Base-by-base conservation (phyloP, 495 filamentous ascomycete species). In the Penicillium malachiteum region DNA sequence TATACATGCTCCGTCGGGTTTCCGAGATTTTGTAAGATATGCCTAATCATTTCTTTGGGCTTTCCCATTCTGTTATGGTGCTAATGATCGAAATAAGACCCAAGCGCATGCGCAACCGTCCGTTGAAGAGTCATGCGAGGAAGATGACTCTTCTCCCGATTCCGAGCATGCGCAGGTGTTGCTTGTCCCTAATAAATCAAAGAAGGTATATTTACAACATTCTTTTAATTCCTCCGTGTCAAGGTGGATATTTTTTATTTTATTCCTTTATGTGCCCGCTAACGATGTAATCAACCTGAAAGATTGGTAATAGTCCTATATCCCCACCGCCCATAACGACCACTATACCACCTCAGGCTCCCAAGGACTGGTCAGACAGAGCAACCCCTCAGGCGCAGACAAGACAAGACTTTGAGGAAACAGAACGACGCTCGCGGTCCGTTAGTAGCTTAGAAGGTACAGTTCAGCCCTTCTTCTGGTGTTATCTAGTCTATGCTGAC, bases 361-460 rank as follows among this genome's bases (percentile, higher is more conserved):
- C 75, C n/a, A 73, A 74, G 35, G 87, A 84, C 60, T 82, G 79
- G 63, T 68, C 83, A 16, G 88, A 95, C 42, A 78, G 81, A 59
- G 82, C 84, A 39, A 96, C 91, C 12, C 91, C 91, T 2, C 82
- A 88, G 54, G 91, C 91, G 10, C 90, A 95, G 63, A 93, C 87
- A 42, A 74, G 90, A 47, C 78, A 84, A 55, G 86, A 89, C 43
- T 72, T 82, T 40, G 87, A 92, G 47, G 85, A 86, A 38, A 69
- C 73, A 8, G 81, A 81, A 33, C 66, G 66, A 43, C 63, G 64
- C 49, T 71, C 74, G 26, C 72, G 71, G 47, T 75, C 80, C 40
- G 82, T 84, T 59, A 91, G 85, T 62, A 91, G 85, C 63, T 80
- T 94, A 55, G 90, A 91, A 78, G 83, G 91, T 93, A 46, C 9